Conservation (phyloP, 2,329 filamentous ascomycete species). For the Botryosphaeria dothidea region DNA sequence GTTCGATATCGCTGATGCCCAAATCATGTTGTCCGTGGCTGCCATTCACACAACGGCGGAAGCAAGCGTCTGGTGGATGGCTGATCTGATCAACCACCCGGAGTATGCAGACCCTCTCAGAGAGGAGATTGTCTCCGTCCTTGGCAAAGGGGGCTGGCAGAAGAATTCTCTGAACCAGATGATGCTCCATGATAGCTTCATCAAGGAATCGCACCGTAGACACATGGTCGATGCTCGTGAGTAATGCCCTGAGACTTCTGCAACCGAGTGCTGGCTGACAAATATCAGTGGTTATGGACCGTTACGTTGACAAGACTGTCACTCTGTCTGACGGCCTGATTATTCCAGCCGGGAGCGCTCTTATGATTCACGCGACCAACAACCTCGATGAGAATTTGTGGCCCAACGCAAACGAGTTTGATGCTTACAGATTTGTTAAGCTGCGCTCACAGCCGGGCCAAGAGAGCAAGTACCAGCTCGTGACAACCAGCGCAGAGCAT, state of each 20-base stretch:
- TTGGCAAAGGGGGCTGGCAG: not conserved
- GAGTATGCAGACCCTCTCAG: constrained; percentile 23
- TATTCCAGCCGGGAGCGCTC: not conserved
- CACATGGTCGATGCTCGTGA: constrained; percentile 1
- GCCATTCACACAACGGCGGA: constrained; percentile 22
- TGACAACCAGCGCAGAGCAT: not conserved
- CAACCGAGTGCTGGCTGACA: not conserved
- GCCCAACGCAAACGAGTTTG: not conserved
- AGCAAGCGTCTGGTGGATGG: not conserved
- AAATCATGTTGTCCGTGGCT: constrained; percentile 19
- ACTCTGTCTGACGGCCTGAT: constrained; percentile 2
- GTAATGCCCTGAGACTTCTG: not conserved
- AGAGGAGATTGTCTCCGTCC: not conserved
- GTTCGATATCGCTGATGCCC: not conserved
- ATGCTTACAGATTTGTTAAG: not conserved
- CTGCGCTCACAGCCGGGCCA: constrained; percentile 22
- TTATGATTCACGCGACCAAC: not conserved
- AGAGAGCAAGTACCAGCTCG: constrained; percentile 25
- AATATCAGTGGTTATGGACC: not conserved
- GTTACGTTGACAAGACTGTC: not conserved
- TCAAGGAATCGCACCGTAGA: constrained; percentile 20
- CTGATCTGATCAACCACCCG: constrained; percentile 23
- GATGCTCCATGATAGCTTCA: constrained; percentile 23
- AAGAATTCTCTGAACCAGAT: constrained; percentile 8
- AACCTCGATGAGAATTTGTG: not conserved